Percentiles rank a stretch among this genome's conserved stretches.
These are phyloP conservation scores for Ceriops decandra DNA, from an alignment of 345 rosid genomes.

Conservation along the genomic window DNA sequence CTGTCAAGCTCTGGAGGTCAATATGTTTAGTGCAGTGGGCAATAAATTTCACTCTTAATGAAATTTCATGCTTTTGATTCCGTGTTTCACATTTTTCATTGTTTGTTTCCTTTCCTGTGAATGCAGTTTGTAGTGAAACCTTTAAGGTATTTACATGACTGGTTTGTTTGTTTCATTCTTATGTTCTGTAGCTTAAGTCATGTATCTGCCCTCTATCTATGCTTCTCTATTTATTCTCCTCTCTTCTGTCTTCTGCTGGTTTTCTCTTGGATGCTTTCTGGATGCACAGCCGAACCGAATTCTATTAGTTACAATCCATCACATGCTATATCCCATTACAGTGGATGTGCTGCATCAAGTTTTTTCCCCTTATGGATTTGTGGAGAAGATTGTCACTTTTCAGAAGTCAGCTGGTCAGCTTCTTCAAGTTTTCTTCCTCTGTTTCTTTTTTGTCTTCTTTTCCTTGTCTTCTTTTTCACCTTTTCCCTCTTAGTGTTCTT, in stretches of 20 bases:
- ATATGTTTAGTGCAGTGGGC: too few species aligned
- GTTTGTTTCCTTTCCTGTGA: constrained; percentile 24
- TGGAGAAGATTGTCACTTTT: constrained; percentile 95
- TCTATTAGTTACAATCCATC: constrained; percentile 89
- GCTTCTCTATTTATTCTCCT: constrained; percentile 53
- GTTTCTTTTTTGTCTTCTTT: background rate
- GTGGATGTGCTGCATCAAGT: constrained; percentile 97
- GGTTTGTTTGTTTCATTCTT: too few species aligned
- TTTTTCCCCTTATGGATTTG: constrained; percentile 87
- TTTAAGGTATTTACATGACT: too few species aligned
- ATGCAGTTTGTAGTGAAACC: background rate
- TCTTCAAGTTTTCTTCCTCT: constrained; percentile 15
- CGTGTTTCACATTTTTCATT: background rate
- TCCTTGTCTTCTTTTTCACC: too few species aligned
- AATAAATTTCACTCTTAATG: too few species aligned
- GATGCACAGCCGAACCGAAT: constrained; percentile 90
- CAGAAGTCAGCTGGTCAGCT: constrained; percentile 98
- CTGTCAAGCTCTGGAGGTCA: too few species aligned
- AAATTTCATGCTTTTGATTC: too few species aligned
- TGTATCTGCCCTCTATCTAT: constrained; percentile 31
- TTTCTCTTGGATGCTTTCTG: constrained; percentile 48
- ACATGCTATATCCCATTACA: constrained; percentile 91
- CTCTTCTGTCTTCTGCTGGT: constrained; percentile 43
- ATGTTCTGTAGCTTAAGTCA: background rate
- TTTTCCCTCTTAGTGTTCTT: background rate